A percentile compares a stretch with the other conserved stretches of the same genome.
Conservation (phyloP, 352 stramenopile genomes). For the Phytopythium mirpurense region DNA sequence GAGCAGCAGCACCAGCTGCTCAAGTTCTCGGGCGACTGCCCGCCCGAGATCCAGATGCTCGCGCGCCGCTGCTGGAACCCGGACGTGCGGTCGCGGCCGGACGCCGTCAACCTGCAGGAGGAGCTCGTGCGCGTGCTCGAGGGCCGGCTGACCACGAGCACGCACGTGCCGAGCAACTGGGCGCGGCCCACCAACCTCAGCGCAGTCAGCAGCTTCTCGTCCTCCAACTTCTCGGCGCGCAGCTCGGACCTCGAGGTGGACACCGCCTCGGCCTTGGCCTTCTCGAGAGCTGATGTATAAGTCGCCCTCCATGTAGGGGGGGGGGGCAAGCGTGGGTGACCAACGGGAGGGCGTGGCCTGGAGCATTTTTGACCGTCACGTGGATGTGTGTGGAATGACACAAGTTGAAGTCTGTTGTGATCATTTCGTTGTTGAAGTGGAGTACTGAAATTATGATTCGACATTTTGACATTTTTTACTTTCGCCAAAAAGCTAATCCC, state of each 20-base stretch:
- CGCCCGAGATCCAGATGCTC: constrained; percentile 42
- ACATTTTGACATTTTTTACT: too few species aligned
- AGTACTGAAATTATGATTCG: too few species aligned
- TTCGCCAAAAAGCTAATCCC: too few species aligned
- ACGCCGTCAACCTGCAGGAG: constrained; percentile 71
- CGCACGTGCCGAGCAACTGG: constrained; percentile 40
- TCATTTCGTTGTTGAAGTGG: too few species aligned
- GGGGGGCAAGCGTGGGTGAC: background rate
- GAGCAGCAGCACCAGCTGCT: constrained; percentile 42
- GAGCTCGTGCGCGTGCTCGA: constrained; percentile 67
- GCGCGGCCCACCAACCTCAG: constrained; percentile 45
- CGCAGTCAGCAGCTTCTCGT: constrained; percentile 33
- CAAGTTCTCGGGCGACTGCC: constrained; percentile 61
- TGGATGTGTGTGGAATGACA: too few species aligned
- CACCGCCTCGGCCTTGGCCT: constrained; percentile 20
- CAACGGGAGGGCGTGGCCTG: too few species aligned
- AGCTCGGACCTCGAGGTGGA: constrained; percentile 26
- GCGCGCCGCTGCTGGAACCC: constrained; percentile 62
- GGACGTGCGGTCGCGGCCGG: constrained; percentile 31
- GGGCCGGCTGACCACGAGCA: constrained; percentile 47
- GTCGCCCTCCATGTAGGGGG: background rate
- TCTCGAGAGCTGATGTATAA: constrained; percentile 31
- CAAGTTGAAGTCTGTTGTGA: too few species aligned
- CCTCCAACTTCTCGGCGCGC: constrained; percentile 29
- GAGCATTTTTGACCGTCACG: too few species aligned